A percentile compares a stretch with the other conserved stretches of the same genome.
Conservation (phyloP, 352 stramenopile genomes). For the Phytophthora uliginosa region DNA sequence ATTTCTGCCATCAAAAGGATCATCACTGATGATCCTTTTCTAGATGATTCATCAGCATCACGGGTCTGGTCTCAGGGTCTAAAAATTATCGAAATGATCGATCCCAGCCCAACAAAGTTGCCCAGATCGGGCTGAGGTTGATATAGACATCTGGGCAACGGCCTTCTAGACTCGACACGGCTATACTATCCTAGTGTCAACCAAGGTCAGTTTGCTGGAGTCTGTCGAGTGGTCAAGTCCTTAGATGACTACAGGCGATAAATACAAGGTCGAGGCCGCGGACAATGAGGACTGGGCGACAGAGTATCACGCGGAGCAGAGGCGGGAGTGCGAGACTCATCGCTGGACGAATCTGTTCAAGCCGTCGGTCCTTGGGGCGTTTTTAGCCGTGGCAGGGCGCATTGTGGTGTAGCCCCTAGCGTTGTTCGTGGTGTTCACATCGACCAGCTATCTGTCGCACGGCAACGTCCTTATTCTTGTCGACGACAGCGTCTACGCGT, state of each 20-base stretch:
- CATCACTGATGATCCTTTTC: no score
- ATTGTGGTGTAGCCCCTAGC: conserved; percentile 35
- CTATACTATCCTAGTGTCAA: background rate
- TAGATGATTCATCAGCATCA: no score
- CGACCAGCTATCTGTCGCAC: conserved; percentile 24
- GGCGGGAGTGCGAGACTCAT: conserved; percentile 6
- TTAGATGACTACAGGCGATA: conserved; percentile 19
- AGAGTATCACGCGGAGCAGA: conserved; percentile 30
- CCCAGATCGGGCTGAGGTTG: background rate
- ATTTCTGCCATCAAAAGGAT: no score
- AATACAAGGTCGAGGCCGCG: conserved; percentile 28
- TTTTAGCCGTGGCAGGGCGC: conserved; percentile 27
- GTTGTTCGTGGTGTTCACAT: conserved; percentile 21
- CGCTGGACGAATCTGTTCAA: conserved; percentile 28
- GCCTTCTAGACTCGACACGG: background rate
- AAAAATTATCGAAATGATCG: background rate
- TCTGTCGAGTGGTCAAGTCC: background rate
- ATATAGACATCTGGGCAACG: conserved; percentile 8
- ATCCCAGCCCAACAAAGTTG: background rate
- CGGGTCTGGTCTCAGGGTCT: background rate
- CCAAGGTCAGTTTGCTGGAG: background rate
- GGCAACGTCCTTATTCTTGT: conserved; percentile 29
- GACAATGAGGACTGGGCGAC: conserved; percentile 15
- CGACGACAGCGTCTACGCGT: conserved; percentile 39
- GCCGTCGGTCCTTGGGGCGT: conserved; percentile 27